phyloP scores from a whole-genome alignment of 2,329 filamentous ascomycete species.

The Pseudogymnoascus sp. region DNA sequence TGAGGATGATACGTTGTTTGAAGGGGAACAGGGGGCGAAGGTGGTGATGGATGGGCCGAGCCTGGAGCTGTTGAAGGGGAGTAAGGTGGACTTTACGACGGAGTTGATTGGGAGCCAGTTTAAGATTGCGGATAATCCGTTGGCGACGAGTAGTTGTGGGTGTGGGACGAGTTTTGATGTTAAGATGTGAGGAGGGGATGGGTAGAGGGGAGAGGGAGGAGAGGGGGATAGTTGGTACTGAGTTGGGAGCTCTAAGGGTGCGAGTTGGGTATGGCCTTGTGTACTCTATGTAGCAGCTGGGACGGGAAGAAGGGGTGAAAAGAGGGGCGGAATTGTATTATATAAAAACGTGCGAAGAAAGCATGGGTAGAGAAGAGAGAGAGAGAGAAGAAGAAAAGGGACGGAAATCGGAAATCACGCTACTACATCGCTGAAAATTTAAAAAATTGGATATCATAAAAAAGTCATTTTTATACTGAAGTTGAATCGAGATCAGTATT shows the following conservation, averaged over 20 bases:
- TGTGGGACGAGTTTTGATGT: conserved; percentile 98
- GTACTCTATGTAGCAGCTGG: neutral
- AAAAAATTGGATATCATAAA: conserved; percentile 9
- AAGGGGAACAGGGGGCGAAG: conserved; percentile 59
- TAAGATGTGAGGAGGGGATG: conserved; percentile 45
- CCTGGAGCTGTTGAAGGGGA: conserved; percentile 81
- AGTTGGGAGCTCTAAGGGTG: neutral
- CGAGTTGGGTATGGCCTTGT: neutral
- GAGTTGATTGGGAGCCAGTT: conserved; percentile 94
- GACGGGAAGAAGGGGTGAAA: neutral
- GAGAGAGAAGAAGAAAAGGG: neutral
- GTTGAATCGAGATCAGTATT: conserved; percentile 12
- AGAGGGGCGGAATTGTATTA: neutral
- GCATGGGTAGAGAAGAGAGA: neutral
- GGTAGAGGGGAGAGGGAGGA: neutral
- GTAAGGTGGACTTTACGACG: conserved; percentile 93
- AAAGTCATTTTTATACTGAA: conserved; percentile 9
- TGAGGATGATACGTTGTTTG: conserved; percentile 85
- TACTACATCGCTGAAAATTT: conserved; percentile 4
- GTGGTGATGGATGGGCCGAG: conserved; percentile 85
- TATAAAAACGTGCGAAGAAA: neutral
- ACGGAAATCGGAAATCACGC: neutral
- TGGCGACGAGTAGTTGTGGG: conserved; percentile 88
- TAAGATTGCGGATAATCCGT: conserved; percentile 90
- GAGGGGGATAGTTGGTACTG: neutral